Conservation (phyloP, 2,329 filamentous ascomycete species). For the Colletotrichum sp. region DNA sequence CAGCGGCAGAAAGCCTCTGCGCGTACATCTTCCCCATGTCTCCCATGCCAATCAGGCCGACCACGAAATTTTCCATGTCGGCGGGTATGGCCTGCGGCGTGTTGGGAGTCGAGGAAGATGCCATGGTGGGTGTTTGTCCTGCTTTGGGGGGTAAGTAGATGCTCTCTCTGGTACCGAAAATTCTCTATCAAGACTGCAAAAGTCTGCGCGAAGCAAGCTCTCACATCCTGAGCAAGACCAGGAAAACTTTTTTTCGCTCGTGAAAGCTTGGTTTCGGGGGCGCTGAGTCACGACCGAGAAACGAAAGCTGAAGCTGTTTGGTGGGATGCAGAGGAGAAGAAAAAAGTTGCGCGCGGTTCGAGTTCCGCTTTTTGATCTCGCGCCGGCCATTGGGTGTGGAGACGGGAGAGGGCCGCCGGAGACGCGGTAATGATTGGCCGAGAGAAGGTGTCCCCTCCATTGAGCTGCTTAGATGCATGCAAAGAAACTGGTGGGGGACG, state of each 20-base stretch:
- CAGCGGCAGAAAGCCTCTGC: constrained; percentile 82
- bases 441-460: neutral
- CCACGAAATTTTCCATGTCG: constrained; percentile 71
- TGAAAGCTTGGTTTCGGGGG: neutral
- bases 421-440: constrained; percentile 21
- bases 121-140: neutral
- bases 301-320: neutral
- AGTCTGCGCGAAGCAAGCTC: constrained; percentile 14
- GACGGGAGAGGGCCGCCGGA: neutral
- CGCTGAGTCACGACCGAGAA: neutral
- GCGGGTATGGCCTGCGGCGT: constrained; percentile 32
- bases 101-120: constrained; percentile 13
- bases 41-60: constrained; percentile 98
- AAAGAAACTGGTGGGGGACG: constrained; percentile 18
- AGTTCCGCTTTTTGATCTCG: constrained; percentile 21
- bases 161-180: neutral
- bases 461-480: constrained; percentile 7
- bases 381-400: neutral
- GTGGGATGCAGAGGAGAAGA: neutral
- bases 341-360: neutral
- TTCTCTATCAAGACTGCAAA: neutral
- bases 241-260: neutral
- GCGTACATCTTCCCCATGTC: constrained; percentile 99
- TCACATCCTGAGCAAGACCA: constrained; percentile 22
- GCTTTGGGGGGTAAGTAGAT: neutral